phyloP scores from a whole-genome alignment of 2,329 filamentous ascomycete genomes.

The Diplodia seriata region DNA sequence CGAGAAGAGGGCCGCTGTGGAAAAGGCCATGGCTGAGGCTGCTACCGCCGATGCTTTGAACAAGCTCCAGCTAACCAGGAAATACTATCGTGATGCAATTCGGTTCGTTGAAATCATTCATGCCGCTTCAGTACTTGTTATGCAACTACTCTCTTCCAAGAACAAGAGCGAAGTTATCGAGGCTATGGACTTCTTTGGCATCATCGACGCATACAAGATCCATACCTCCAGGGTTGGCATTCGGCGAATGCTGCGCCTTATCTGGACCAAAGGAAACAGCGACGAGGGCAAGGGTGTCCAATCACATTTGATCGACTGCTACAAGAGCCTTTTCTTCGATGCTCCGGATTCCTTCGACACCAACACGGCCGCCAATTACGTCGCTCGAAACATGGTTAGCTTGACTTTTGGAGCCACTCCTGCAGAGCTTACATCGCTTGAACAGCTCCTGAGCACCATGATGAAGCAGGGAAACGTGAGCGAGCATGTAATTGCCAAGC shows the following conservation, averaged over 20 bases:
- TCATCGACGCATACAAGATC: conserved; percentile 94
- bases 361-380: conserved; percentile 93
- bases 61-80: conserved; percentile 83
- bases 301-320: conserved; percentile 94
- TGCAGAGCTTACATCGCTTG: conserved; percentile 91
- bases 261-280: conserved; percentile 99
- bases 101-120: conserved; percentile 93
- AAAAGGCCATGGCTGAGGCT: conserved; percentile 84
- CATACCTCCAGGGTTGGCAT: conserved; percentile 93
- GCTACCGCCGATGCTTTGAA: conserved; percentile 87
- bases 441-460: conserved; percentile 95
- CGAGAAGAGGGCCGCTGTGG: conserved; percentile 73
- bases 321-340: conserved; percentile 94
- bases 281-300: conserved; percentile 99
- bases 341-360: conserved; percentile 85
- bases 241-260: conserved; percentile 91
- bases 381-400: conserved; percentile 98
- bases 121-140: conserved; percentile 78
- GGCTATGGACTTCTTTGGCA: conserved; percentile 97
- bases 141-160: conserved; percentile 86
- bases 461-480: conserved; percentile 91
- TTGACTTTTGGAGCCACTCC: conserved; percentile 94
- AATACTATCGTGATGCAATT: conserved; percentile 92
- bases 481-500: conserved; percentile 83
- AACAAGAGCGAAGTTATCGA: conserved; percentile 99